Evolutionary conservation across 495 filamentous ascomycete species (phyloP).

Genomic region (Trichoderma parareesei): DNA sequence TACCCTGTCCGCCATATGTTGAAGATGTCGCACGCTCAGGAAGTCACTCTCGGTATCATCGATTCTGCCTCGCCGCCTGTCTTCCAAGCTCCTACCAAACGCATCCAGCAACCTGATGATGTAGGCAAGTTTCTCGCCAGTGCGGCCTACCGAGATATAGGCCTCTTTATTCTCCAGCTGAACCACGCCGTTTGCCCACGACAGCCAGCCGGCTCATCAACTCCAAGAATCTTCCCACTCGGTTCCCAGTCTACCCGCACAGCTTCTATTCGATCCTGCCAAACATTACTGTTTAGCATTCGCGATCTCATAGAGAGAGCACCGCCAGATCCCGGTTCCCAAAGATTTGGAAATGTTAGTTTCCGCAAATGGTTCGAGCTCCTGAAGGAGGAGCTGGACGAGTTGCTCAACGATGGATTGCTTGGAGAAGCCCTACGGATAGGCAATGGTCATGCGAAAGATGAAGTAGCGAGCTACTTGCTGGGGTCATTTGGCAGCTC

Average conservation of each 20-base stretch:
- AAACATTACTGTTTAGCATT: constrained; percentile 51
- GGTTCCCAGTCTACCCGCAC: constrained; percentile 31
- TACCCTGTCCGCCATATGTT: neutral
- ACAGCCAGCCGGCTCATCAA: neutral
- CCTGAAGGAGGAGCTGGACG: constrained; percentile 48
- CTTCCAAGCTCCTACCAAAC: constrained; percentile 56
- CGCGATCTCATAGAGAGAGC: constrained; percentile 64
- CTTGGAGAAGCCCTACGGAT: constrained; percentile 38
- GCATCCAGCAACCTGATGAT: constrained; percentile 74
- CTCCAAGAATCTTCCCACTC: constrained; percentile 24
- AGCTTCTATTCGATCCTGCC: constrained; percentile 52
- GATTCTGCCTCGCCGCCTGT: constrained; percentile 21
- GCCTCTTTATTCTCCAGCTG: constrained; percentile 79
- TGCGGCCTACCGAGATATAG: constrained; percentile 76
- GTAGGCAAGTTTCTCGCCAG: constrained; percentile 68
- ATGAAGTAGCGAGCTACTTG: constrained; percentile 73
- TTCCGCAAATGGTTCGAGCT: constrained; percentile 76
- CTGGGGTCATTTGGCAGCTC: constrained; percentile 80
- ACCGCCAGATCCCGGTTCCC: constrained; percentile 75
- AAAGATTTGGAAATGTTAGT: constrained; percentile 84
- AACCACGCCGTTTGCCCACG: constrained; percentile 75
- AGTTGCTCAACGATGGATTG: constrained; percentile 55
- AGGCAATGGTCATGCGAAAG: constrained; percentile 17
- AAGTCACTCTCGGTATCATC: neutral
- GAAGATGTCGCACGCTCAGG: neutral